Base-by-base conservation (phyloP, 148 eudicot genomes). In the Rhododendron simsii region DNA sequence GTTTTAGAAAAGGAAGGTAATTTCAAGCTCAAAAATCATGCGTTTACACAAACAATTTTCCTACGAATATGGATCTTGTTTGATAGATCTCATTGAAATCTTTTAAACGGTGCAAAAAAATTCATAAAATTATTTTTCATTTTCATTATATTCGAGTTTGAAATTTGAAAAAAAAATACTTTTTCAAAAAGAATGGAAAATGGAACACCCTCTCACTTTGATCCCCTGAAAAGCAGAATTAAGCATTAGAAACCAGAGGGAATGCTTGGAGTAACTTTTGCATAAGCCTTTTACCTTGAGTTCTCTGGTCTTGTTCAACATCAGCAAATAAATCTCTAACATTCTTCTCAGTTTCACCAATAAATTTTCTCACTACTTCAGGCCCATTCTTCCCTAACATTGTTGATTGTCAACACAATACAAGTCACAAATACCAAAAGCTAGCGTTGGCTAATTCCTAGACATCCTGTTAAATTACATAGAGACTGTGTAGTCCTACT, bases 311-410 rank as follows among this genome's bases (percentile, higher is more conserved):
- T 28, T 93, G 92, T 89, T 98, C 98, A 85, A 98, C 99, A 91
- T 98, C 99, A 89, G 98, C 99, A 93, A 98, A 98, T 85, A 98
- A 89, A 91, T 98, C 98, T 81, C 99, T 93, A 85, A 95, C 98
- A 86, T 98, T 98, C 90, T 98, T 98, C 90, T 98, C 98, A 86
- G 98, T 95, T 89, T 98, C 99, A 88, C 99, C 98, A 91, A 98
- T 98, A 91, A 94, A 98, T 87, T 95, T 98, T 90, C 98, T 98
- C 83, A 98, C 87, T 23, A 98, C 98, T 90, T 98, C 98, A 88
- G 99, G 98, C 81, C 99, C 99, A 92, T 98, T 98, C 82, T 48
- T 97, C 99, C 84, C 99, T 93, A 86, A 97, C 97, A 86, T 97
- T 97, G 89, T 97, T 94, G 47, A 15, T 5, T 30, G 16, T 75